Evolutionary conservation across 2,329 filamentous ascomycete species (phyloP), one percentile per base, ranked within the genome.

Genomic region (Aspergillus sergii): DNA sequence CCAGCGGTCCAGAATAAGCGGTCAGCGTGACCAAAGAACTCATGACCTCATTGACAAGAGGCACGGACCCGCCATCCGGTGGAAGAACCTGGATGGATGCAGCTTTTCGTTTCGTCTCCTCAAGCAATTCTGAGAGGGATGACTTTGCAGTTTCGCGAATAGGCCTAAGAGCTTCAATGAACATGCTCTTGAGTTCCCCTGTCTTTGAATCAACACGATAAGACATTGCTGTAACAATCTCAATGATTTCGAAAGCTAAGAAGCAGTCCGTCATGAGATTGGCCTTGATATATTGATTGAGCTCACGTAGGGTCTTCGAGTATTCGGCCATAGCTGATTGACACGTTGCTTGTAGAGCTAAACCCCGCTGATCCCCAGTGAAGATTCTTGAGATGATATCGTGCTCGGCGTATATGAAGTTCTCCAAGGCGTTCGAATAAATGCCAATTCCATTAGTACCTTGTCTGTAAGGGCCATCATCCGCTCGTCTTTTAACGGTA

Each of bases 261-360:
- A 92, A 98, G 78, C 94, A 98, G 76, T 99, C 95, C 0, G 93
- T 97, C 68, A 89, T 87, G 45, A 97, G 81, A 73, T 97, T 94
- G 46, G 86, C 82, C 74, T 94, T 93, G 78, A 98, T 93, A 73
- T 97, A 94, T 57, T 87, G 85, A 76, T 98, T 97, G 36, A 99
- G 84, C 72, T 98, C 94, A 32, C 91, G 88, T 59, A 98, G 79
- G 0, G 95, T 97, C 69, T 92, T 89, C 7, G 91, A 89, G 69
- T 98, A 91, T 72, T 97, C 93, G 9, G 88, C 85, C 64, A 99
- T 83, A 14, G 94, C 86, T 39, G 86, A 83, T 71, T 93, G 89
- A 74, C 92, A 95, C 2, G 94, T 94, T 19, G 89, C 84, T 70
- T 91, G 89, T 69, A 96, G 90, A 10, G 95, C 88, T 36, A 88